Percentiles rank a stretch among this genome's conserved stretches.
phyloP scores from a whole-genome alignment of 2,329 filamentous ascomycete species.

The Pseudocercospora macadamiae region DNA sequence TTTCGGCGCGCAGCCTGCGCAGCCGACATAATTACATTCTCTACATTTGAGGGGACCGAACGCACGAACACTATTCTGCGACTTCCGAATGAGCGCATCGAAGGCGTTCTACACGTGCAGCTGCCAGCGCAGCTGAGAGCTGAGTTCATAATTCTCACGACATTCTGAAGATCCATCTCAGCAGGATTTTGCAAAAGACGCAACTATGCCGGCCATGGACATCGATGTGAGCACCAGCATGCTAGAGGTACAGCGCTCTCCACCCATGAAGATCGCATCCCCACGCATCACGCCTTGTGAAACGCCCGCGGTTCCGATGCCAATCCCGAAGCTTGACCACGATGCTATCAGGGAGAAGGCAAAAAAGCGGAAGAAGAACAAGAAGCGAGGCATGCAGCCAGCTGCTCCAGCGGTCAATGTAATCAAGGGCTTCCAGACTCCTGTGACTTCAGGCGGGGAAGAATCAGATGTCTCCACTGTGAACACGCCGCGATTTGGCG shows the following conservation, averaged over 20 bases:
- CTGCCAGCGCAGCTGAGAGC: too few species aligned
- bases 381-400: conserved; percentile 41
- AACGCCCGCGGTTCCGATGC: conserved; percentile 24
- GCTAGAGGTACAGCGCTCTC: conserved; percentile 35
- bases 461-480: conserved; percentile 54
- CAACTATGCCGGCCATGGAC: conserved; percentile 41
- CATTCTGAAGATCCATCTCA: neutral
- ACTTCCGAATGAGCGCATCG: neutral
- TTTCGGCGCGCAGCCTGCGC: neutral
- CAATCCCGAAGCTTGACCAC: conserved; percentile 38
- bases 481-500: conserved; percentile 38
- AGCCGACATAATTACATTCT: too few species aligned
- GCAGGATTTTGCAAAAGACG: conserved; percentile 1
- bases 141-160: too few species aligned
- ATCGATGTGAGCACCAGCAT: conserved; percentile 32
- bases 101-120: neutral
- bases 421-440: conserved; percentile 55
- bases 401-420: conserved; percentile 44
- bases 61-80: too few species aligned
- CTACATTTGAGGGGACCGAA: too few species aligned
- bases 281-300: conserved; percentile 31
- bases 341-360: conserved; percentile 41
- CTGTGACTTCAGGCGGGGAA: conserved; percentile 57
- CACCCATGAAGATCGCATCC: conserved; percentile 38
- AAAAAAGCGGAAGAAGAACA: conserved; percentile 44